Base-by-base conservation (phyloP, 2,329 filamentous ascomycete species). In the Penicillium brevicompactum region DNA sequence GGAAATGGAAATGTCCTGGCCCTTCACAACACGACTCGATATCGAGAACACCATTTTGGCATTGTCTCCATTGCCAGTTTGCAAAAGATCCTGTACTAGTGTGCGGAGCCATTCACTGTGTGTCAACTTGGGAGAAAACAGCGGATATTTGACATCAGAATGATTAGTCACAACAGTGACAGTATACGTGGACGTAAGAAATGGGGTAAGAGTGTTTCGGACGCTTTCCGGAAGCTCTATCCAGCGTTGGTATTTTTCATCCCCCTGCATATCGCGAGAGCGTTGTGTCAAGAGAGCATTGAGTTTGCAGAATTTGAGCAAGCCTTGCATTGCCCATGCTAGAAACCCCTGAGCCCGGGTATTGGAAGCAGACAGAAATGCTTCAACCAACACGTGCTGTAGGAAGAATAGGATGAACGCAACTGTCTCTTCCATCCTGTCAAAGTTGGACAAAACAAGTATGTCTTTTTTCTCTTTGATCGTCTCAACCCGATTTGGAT, bases 271-370 rank as follows among this genome's bases (percentile, higher is more conserved):
- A 46, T 80, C 77, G 37, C 82, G 78, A 38, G 80, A 78, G 43
- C 81, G 77, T 16, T 81, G 71, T 30, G 77, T 76, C 38, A 81
- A 76, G 18, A 80, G 84, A 10, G 82, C 78, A 55, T 81, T 86
- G 67, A 97, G 87, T 27, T 89, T 87, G 67, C 89, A 91, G 62
- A 88, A 86, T 43, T 87, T 87, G 3, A 97, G 82, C 40, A 97
- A 82, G 66, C 96, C 89, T 73, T 99, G 94, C 87, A 99, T 97
- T 2, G 89, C 90, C 73, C 90, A 99, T 1, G 93, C 93, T 16
- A 99, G 81, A 69, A 95, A 96, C 0, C 92, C 92, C 72, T 97
- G 94, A 5, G 92, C 83, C 61, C 86, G 87, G 2, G 92, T 89
- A 70, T 97, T 95, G 0, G 89, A 94, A 1, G 91, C 89, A 1